Conservation (phyloP, 163 green algal species). For the Prototheca wickerhamii region DNA sequence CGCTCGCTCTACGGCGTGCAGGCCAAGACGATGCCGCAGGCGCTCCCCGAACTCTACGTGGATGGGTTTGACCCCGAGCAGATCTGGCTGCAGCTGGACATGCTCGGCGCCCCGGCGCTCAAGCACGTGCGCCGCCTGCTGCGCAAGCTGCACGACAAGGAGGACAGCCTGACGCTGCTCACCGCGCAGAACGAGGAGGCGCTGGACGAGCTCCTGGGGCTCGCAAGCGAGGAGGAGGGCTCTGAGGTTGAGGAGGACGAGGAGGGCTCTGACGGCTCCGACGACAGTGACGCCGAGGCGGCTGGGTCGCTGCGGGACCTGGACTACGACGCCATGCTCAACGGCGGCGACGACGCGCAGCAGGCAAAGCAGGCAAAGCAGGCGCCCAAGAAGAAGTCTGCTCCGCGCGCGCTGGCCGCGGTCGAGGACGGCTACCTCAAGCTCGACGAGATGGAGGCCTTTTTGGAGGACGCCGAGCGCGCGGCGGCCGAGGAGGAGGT, state of each 20-base stretch:
- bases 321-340: constrained; percentile 26
- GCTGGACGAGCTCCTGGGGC: constrained; percentile 27
- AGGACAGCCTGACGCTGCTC: constrained; percentile 24
- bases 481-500: constrained; percentile 19
- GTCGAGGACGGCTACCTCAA: constrained; percentile 34
- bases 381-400: constrained; percentile 1
- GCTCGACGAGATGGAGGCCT: constrained; percentile 69
- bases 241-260: constrained; percentile 12
- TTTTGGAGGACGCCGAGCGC: constrained; percentile 70
- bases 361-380: constrained; percentile 14
- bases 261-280: constrained; percentile 19
- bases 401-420: background rate
- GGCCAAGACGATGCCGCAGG: constrained; percentile 33
- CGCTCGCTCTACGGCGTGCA: constrained; percentile 20
- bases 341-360: constrained; percentile 16
- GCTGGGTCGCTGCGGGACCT: constrained; percentile 6
- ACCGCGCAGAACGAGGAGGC: constrained; percentile 32
- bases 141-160: constrained; percentile 13
- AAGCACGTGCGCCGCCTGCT: constrained; percentile 36
- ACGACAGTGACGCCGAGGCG: constrained; percentile 15
- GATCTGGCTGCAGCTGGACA: constrained; percentile 73
- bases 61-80: constrained; percentile 75
- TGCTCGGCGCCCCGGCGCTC: constrained; percentile 29
- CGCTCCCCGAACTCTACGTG: constrained; percentile 53
- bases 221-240: constrained; percentile 12